phyloP scores from a whole-genome alignment of 1,284 basidiomycete species.

The Pseudozyma thailandica region DNA sequence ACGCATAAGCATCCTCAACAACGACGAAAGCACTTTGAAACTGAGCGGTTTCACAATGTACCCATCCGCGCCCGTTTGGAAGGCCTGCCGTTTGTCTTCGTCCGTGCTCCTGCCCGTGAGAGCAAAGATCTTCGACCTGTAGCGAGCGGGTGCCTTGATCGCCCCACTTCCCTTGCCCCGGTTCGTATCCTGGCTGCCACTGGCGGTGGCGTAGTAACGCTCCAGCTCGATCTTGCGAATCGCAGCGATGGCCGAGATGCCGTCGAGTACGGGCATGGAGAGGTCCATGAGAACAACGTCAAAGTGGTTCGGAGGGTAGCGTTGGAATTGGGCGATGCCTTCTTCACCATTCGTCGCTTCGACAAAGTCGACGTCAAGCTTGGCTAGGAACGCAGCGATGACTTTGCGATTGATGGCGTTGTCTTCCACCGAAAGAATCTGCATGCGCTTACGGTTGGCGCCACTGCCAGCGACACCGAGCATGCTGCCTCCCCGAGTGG shows the following conservation, averaged over 20 bases:
- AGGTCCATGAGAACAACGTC: constrained; percentile 75
- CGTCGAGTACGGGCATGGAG: constrained; percentile 92
- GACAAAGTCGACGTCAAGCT: constrained; percentile 49
- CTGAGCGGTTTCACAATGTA: constrained; percentile 75
- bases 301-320: constrained; percentile 49
- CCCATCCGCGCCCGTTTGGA: constrained; percentile 91
- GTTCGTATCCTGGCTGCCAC: constrained; percentile 5
- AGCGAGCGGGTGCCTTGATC: constrained; percentile 15
- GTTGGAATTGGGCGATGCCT: constrained; percentile 49
- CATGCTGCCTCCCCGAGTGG: constrained; percentile 16
- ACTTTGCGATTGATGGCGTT: constrained; percentile 62
- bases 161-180: not conserved
- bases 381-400: constrained; percentile 51
- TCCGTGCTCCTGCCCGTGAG: constrained; percentile 90
- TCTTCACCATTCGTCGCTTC: constrained; percentile 60
- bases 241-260: constrained; percentile 80
- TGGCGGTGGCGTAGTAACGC: constrained; percentile 61
- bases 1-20: constrained; percentile 50
- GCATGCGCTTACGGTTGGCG: constrained; percentile 35
- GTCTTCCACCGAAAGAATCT: constrained; percentile 63
- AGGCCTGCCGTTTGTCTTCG: constrained; percentile 90
- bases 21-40: constrained; percentile 49
- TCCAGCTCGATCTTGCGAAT: constrained; percentile 82
- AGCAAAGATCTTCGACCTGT: constrained; percentile 79
- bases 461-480: constrained; percentile 21